phyloP scores from a whole-genome alignment of 805 yeast species.

The Ogataea philodendri region DNA sequence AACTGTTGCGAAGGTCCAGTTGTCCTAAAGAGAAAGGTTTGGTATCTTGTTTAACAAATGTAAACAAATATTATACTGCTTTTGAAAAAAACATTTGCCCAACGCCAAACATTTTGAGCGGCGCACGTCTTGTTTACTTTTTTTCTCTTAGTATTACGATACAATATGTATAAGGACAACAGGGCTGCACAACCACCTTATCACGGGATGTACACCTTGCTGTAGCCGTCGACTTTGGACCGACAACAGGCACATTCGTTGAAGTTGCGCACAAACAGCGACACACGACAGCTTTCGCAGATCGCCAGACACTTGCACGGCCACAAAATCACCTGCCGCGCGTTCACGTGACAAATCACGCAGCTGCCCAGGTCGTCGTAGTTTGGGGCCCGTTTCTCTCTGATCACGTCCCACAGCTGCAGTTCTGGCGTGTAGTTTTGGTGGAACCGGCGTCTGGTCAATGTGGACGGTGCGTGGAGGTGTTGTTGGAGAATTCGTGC shows the following conservation, averaged over 20 bases:
- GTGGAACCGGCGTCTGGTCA: constrained; percentile 33
- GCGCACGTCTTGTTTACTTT: constrained; percentile 22
- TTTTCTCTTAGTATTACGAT: too few species aligned
- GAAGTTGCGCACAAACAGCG: constrained; percentile 69
- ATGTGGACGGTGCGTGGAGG: constrained; percentile 14
- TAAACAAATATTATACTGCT: constrained; percentile 16
- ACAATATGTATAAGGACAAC: too few species aligned
- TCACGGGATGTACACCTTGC: constrained; percentile 58
- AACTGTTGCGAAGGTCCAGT: too few species aligned
- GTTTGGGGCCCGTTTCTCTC: constrained; percentile 19
- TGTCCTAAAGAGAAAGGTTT: too few species aligned
- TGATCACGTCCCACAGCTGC: constrained; percentile 29
- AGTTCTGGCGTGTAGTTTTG: constrained; percentile 24
- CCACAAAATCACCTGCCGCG: constrained; percentile 82
- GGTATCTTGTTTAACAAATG: constrained; percentile 20
- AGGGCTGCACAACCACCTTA: constrained; percentile 16
- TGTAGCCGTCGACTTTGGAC: constrained; percentile 63
- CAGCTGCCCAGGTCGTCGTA: constrained; percentile 45
- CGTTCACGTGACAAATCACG: constrained; percentile 76
- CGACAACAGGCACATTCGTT: constrained; percentile 86
- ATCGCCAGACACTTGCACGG: constrained; percentile 89
- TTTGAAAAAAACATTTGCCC: constrained; percentile 16
- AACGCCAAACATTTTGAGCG: constrained; percentile 21
- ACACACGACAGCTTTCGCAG: constrained; percentile 79
- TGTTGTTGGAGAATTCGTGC: constrained; percentile 32